Percentiles rank a stretch among this genome's conserved stretches.
Conservation (phyloP, 83 land plant species). For the Diphasiastrum complanatum region DNA sequence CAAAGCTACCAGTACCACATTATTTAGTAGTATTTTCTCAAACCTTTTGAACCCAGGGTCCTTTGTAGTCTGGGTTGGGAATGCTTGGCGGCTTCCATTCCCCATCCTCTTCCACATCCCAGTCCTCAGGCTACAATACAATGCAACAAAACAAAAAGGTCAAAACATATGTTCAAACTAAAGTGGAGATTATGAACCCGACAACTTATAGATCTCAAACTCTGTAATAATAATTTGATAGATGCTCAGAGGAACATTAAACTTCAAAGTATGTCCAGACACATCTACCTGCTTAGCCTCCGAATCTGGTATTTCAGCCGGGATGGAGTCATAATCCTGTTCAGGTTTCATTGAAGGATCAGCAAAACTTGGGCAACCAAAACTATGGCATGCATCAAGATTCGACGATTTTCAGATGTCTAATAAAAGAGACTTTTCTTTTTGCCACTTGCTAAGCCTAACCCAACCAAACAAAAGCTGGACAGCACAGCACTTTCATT, state of each 20-base stretch:
- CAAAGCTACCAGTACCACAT: neutral
- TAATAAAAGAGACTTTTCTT: too few species aligned
- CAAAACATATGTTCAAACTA: neutral
- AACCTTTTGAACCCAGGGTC: neutral
- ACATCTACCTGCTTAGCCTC: constrained; percentile 15
- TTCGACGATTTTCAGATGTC: too few species aligned
- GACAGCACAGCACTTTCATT: neutral
- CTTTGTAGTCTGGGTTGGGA: neutral
- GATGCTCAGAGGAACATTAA: too few species aligned
- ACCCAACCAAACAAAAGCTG: too few species aligned
- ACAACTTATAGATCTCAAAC: neutral
- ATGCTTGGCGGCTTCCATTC: constrained; percentile 90
- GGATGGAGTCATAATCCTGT: constrained; percentile 13
- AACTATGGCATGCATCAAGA: too few species aligned
- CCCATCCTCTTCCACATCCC: constrained; percentile 99
- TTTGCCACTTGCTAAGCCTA: too few species aligned
- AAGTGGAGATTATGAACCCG: neutral
- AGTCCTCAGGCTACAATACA: constrained; percentile 84
- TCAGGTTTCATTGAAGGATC: too few species aligned
- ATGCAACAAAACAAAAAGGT: constrained; percentile 2
- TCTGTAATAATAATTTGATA: too few species aligned
- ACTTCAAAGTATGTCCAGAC: too few species aligned
- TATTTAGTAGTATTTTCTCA: neutral
- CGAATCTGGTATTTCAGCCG: constrained; percentile 13
- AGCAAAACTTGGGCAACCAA: too few species aligned